Conservation (phyloP, 345 rosid species). For the Brassica carinata region DNA sequence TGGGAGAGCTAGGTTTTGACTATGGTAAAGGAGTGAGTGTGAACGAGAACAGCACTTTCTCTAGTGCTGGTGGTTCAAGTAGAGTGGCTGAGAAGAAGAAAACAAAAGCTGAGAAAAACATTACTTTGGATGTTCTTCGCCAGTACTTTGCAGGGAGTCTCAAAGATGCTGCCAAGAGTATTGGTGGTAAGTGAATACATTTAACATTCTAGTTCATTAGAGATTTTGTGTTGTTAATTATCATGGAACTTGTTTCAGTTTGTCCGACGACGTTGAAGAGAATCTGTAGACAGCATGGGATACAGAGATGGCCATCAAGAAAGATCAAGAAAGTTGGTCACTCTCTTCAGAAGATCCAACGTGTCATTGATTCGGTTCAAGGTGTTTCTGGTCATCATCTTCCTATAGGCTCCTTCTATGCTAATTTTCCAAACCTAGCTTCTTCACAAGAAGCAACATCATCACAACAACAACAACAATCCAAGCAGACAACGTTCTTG, state of each 20-base stretch:
- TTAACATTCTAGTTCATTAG: no score
- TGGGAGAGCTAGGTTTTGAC: constrained; percentile 44
- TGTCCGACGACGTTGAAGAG: constrained; percentile 97
- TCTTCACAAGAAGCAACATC: no score
- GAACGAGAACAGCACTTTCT: constrained; percentile 50
- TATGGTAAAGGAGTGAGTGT: constrained; percentile 47
- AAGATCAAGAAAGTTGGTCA: constrained; percentile 92
- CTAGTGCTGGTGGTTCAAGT: constrained; percentile 33
- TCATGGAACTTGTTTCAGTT: constrained; percentile 51
- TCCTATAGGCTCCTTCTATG: constrained; percentile 69
- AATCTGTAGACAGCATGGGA: constrained; percentile 88
- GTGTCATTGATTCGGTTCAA: constrained; percentile 75
- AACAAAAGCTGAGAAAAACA: background rate
- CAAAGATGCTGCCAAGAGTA: constrained; percentile 91
- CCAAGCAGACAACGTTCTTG: no score
- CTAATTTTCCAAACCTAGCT: constrained; percentile 63
- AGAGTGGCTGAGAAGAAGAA: constrained; percentile 44
- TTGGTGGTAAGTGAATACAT: no score
- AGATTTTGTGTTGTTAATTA: background rate
- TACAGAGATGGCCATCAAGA: constrained; percentile 93
- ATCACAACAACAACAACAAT: no score
- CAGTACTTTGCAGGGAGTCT: constrained; percentile 46
- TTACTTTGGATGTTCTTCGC: background rate
- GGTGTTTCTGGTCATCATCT: constrained; percentile 64
- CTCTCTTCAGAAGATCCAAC: constrained; percentile 82